phyloP scores from a whole-genome alignment of 2,329 filamentous ascomycete genomes.

The Aspergillus sp. region DNA sequence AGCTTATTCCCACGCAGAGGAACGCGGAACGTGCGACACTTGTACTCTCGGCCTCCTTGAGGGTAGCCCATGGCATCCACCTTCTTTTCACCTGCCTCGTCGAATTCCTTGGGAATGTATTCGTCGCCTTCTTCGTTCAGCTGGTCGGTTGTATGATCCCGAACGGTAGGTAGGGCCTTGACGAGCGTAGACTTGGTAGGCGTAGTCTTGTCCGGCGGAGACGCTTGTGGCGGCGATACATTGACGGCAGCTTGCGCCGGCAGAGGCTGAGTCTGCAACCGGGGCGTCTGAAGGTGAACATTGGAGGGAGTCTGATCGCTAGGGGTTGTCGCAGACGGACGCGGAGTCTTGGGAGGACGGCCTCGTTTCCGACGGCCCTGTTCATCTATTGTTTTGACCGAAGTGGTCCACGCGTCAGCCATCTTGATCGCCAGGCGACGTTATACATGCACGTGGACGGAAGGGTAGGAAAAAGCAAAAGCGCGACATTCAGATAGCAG shows the following conservation, averaged over 20 bases:
- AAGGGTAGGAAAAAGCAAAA: constrained; percentile 6
- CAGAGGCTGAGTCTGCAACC: constrained; percentile 42
- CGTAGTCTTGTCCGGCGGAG: constrained; percentile 71
- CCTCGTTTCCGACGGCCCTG: constrained; percentile 53
- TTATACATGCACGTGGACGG: not conserved
- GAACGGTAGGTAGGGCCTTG: constrained; percentile 91
- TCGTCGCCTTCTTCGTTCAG: constrained; percentile 87
- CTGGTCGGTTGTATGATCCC: constrained; percentile 97
- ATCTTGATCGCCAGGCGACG: not conserved
- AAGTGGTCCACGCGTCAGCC: constrained; percentile 23
- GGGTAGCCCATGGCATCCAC: constrained; percentile 81
- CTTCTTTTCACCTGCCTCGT: constrained; percentile 93
- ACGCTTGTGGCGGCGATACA: constrained; percentile 60
- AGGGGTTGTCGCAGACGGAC: constrained; percentile 38
- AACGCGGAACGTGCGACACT: constrained; percentile 90
- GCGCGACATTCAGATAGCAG: constrained; percentile 13
- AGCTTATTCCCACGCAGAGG: constrained; percentile 88
- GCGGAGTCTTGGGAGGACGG: constrained; percentile 52
- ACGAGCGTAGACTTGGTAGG: constrained; percentile 76
- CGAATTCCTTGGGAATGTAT: constrained; percentile 89
- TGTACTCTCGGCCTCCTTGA: constrained; percentile 80
- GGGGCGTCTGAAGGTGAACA: constrained; percentile 43
- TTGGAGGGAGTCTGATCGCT: constrained; percentile 34
- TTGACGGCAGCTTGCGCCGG: constrained; percentile 33
- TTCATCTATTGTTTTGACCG: constrained; percentile 33